Evolutionary conservation across 495 filamentous ascomycete genomes (phyloP).

Genomic region (Aspergillus cristatus): DNA sequence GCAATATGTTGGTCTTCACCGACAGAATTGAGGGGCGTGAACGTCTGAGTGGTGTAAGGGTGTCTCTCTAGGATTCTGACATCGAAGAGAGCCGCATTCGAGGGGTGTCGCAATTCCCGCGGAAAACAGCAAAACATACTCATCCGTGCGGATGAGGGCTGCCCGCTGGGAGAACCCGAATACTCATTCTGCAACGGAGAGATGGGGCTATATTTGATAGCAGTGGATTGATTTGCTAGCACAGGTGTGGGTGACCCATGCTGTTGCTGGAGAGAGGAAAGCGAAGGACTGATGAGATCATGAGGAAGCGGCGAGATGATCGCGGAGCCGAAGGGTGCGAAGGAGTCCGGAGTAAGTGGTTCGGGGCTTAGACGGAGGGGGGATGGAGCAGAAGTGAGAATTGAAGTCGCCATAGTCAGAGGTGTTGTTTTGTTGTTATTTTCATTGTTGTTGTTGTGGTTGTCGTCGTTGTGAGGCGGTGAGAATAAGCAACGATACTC

Average conservation of each 20-base stretch:
- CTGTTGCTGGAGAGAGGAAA: conserved; percentile 31
- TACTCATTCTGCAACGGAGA: conserved; percentile 64
- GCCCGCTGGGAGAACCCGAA: conserved; percentile 50
- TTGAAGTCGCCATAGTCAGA: conserved; percentile 11
- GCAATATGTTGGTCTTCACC: conserved; percentile 12
- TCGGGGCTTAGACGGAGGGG: conserved; percentile 33
- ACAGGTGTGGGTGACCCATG: conserved; percentile 14
- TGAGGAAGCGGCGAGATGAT: conserved; percentile 60
- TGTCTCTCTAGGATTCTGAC: conserved; percentile 82
- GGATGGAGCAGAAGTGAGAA: conserved; percentile 22
- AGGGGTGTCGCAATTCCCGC: conserved; percentile 34
- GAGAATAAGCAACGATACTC: too few species aligned
- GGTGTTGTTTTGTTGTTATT: too few species aligned
- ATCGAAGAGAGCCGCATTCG: conserved; percentile 42
- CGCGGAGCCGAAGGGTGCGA: conserved; percentile 76
- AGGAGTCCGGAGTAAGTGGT: conserved; percentile 55
- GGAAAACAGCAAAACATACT: conserved; percentile 88
- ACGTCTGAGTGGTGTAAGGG: conserved; percentile 88
- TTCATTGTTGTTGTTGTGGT: background rate
- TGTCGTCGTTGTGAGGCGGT: too few species aligned
- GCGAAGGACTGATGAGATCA: conserved; percentile 31
- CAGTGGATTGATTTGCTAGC: conserved; percentile 75
- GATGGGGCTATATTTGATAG: conserved; percentile 75
- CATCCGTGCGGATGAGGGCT: conserved; percentile 52
- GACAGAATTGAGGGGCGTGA: conserved; percentile 60